Evolutionary conservation across 331 rosid genomes (phyloP).

Genomic region (Malus hybrid): DNA sequence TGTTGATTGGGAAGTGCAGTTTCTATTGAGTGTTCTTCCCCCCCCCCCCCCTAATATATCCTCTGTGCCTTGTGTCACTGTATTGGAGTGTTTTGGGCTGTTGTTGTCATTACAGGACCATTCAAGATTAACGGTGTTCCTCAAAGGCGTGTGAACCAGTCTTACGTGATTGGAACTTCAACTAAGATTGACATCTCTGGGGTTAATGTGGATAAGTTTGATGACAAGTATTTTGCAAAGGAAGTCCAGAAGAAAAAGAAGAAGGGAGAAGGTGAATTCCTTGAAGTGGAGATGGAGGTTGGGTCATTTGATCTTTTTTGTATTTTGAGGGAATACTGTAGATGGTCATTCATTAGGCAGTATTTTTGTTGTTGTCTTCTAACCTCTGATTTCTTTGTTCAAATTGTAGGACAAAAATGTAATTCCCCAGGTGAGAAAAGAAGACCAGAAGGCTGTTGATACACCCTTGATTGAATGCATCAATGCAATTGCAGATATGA

Average conservation of each 20-base stretch:
- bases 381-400: background rate
- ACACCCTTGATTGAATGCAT: constrained; percentile 41
- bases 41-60: background rate
- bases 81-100: background rate
- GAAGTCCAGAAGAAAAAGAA: constrained; percentile 22
- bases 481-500: constrained; percentile 55
- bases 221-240: constrained; percentile 28
- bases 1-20: background rate
- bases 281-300: constrained; percentile 22
- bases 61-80: background rate
- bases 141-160: constrained; percentile 26
- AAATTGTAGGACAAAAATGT: constrained; percentile 45
- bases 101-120: constrained; percentile 9
- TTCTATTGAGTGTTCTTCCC: background rate
- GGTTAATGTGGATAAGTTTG: constrained; percentile 18
- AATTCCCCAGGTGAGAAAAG: constrained; percentile 62
- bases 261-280: constrained; percentile 24
- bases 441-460: constrained; percentile 63
- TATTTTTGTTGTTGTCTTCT: background rate
- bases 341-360: background rate
- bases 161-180: constrained; percentile 30
- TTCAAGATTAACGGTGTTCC: constrained; percentile 29
- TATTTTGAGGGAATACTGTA: background rate
- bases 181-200: constrained; percentile 25
- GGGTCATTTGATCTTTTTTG: background rate